Conservation (phyloP, 257 asterid genomes). For the Solanum acaule region DNA sequence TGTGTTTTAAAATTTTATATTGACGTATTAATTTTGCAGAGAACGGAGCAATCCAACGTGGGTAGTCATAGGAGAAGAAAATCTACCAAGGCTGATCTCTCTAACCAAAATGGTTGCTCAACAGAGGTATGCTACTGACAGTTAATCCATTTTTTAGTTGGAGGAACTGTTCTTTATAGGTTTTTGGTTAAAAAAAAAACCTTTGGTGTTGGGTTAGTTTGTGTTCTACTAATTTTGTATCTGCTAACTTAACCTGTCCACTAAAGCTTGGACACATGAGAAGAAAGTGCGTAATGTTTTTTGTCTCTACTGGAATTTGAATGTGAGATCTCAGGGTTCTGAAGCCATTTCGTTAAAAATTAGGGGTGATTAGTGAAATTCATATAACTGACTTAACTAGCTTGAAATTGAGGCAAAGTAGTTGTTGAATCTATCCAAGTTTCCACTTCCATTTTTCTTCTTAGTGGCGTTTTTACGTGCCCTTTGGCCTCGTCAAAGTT, state of each 20-base stretch:
- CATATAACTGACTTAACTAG: neutral
- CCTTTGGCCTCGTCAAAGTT: neutral
- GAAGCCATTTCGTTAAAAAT: neutral
- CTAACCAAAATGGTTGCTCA: constrained; percentile 27
- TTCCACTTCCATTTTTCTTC: neutral
- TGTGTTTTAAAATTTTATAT: neutral
- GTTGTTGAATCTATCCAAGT: neutral
- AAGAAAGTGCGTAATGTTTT: neutral
- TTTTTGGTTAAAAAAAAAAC: neutral
- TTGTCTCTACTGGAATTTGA: neutral
- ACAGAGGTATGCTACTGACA: constrained; percentile 29
- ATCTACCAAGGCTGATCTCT: neutral
- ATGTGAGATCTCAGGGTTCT: neutral
- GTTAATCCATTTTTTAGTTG: neutral
- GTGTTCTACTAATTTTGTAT: neutral
- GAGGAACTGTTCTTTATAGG: neutral
- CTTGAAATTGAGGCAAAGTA: neutral
- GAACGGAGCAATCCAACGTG: constrained; percentile 38
- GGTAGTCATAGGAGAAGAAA: constrained; percentile 49
- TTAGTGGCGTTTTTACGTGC: neutral
- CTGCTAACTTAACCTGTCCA: neutral
- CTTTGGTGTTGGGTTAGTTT: neutral
- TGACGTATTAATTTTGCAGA: constrained; percentile 31
- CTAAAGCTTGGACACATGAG: neutral
- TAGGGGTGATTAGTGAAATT: neutral